Conservation (phyloP, 176 grass and related monocot genomes). For the Oryza australiensis region DNA sequence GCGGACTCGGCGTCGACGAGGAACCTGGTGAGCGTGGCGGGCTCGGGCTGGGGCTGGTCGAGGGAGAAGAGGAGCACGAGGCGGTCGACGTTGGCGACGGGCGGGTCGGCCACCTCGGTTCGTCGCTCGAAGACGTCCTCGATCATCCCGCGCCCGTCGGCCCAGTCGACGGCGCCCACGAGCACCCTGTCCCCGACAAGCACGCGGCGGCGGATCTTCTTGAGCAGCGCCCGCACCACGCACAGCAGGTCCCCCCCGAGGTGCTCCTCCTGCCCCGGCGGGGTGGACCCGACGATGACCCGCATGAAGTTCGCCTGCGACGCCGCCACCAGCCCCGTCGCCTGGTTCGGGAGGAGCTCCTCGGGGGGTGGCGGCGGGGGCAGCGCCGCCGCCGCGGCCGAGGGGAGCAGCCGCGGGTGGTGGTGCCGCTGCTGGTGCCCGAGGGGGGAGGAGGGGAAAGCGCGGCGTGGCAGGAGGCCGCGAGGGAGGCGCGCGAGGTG, state of each 20-base stretch:
- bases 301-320: conserved; percentile 97
- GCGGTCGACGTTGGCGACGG: conserved; percentile 79
- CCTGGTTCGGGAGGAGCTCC: conserved; percentile 65
- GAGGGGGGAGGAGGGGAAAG: background rate
- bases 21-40: conserved; percentile 84
- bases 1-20: conserved; percentile 85
- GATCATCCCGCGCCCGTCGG: conserved; percentile 71
- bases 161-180: conserved; percentile 72
- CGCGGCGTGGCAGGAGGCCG: conserved; percentile 16
- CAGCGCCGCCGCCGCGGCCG: conserved; percentile 1
- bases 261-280: conserved; percentile 40
- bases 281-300: conserved; percentile 69
- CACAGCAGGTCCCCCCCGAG: conserved; percentile 74
- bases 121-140: conserved; percentile 79
- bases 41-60: conserved; percentile 73
- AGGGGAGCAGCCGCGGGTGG: conserved; percentile 43
- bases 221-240: conserved; percentile 81
- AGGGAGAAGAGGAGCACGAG: conserved; percentile 82
- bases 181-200: conserved; percentile 88
- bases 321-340: conserved; percentile 72
- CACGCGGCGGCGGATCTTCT: conserved; percentile 91
- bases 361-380: conserved; percentile 16
- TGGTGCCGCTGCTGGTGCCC: background rate
- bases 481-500: conserved; percentile 1
- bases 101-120: conserved; percentile 71